Evolutionary conservation across 1,139 yeast genomes (phyloP).

Genomic region (Sugiyamaella novakii): DNA sequence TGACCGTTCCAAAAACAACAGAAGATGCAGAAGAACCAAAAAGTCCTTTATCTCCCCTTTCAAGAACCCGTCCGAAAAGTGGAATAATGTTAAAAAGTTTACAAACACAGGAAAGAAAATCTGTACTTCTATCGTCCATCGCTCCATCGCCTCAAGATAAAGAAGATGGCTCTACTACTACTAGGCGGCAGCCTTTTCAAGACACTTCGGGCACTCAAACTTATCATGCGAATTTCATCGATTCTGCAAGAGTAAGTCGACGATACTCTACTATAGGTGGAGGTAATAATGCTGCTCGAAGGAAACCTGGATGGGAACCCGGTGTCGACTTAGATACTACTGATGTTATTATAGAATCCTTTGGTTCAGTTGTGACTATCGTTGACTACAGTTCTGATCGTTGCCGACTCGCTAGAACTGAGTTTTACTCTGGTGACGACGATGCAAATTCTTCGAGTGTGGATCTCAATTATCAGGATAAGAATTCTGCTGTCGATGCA

Average conservation of each 20-base stretch:
- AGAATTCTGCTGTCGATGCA: slow-evolving; percentile 16
- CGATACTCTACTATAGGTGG: slow-evolving; percentile 28
- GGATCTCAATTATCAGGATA: background rate
- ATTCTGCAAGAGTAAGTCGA: slow-evolving; percentile 17
- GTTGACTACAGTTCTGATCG: slow-evolving; percentile 50
- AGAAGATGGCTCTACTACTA: no score
- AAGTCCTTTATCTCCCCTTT: slow-evolving; percentile 3
- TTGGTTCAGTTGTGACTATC: slow-evolving; percentile 52
- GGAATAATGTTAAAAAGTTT: slow-evolving; percentile 7
- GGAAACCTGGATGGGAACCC: slow-evolving; percentile 54
- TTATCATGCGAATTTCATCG: background rate
- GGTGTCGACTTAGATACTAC: slow-evolving; percentile 55
- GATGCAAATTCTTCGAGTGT: slow-evolving; percentile 18
- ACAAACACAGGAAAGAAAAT: background rate
- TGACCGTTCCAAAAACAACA: background rate
- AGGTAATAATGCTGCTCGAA: slow-evolving; percentile 32
- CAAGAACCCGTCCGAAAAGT: slow-evolving; percentile 7
- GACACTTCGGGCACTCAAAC: background rate
- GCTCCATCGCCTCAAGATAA: slow-evolving; percentile 6
- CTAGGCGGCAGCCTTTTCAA: slow-evolving; percentile 9
- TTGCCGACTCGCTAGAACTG: slow-evolving; percentile 47
- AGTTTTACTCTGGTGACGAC: slow-evolving; percentile 26
- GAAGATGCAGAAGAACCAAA: background rate
- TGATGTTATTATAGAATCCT: slow-evolving; percentile 50
- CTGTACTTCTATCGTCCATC: background rate